Conservation (phyloP, 2,329 filamentous ascomycete species). For the Cladosporium cucumerinum region DNA sequence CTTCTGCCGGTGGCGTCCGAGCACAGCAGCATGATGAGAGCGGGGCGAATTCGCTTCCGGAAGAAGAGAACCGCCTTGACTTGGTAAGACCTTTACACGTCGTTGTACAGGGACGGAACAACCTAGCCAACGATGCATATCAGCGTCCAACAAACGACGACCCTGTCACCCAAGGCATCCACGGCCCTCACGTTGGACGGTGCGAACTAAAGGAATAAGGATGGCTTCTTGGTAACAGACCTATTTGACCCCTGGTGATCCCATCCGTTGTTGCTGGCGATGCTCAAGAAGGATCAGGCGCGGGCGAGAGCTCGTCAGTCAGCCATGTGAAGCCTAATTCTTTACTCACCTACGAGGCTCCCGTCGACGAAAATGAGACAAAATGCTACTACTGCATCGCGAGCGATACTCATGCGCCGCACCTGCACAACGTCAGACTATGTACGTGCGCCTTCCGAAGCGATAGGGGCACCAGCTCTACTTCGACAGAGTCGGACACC, state of each 20-base stretch:
- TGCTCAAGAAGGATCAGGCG: background rate
- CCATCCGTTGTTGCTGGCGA: background rate
- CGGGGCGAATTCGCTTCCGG: background rate
- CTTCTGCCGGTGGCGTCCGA: background rate
- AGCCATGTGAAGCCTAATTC: background rate
- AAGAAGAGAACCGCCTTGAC: background rate
- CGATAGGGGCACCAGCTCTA: background rate
- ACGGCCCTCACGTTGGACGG: background rate
- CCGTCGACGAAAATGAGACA: background rate
- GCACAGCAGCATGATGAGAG: background rate
- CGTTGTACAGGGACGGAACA: background rate
- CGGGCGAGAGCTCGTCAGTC: background rate
- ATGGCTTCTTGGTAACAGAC: background rate
- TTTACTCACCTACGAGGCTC: background rate
- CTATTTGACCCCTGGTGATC: background rate
- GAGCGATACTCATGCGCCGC: background rate
- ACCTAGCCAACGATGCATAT: background rate
- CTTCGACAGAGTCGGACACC: background rate
- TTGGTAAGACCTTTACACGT: background rate
- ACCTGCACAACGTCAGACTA: background rate
- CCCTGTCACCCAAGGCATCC: background rate
- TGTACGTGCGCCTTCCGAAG: background rate
- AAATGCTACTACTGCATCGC: background rate
- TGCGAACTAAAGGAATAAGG: background rate
- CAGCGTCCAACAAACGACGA: background rate